Conservation (phyloP, 331 rosid genomes). For the Malus hybrid region DNA sequence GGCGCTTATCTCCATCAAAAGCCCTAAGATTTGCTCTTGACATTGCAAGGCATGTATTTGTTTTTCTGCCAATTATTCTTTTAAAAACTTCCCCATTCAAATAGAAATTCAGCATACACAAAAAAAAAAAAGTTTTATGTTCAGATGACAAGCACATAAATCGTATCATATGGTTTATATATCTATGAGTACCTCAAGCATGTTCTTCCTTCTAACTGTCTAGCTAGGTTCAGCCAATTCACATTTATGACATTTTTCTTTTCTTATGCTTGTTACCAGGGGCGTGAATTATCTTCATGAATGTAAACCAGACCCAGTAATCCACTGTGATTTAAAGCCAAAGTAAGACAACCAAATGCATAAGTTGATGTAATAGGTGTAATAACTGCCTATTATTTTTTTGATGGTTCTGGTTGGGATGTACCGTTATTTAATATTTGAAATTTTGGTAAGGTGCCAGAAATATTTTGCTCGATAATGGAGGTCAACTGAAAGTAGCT, state of each 20-base stretch:
- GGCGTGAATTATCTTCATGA: constrained; percentile 99
- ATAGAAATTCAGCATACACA: not conserved
- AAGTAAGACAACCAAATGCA: constrained; percentile 85
- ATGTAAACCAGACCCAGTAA: constrained; percentile 93
- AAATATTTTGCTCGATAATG: constrained; percentile 98
- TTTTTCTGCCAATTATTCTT: constrained; percentile 12
- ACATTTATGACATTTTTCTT: constrained; percentile 16
- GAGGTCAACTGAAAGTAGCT: constrained; percentile 84
- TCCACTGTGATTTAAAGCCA: constrained; percentile 97
- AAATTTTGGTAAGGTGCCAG: constrained; percentile 99
- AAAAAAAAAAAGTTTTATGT: no score
- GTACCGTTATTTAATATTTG: constrained; percentile 64
- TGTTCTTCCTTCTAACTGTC: constrained; percentile 6
- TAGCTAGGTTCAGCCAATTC: constrained; percentile 10
- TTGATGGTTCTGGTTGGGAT: constrained; percentile 25
- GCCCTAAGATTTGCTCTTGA: constrained; percentile 79
- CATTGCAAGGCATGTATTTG: constrained; percentile 75
- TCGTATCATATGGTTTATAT: not conserved
- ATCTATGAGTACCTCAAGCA: not conserved
- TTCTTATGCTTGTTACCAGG: constrained; percentile 47
- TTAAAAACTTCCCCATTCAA: not conserved
- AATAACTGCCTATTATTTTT: constrained; percentile 16
- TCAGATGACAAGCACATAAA: not conserved
- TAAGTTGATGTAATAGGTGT: constrained; percentile 26
- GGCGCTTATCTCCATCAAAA: constrained; percentile 88